Conservation (phyloP, 2,329 filamentous ascomycete genomes). For the Clonostachys solani region DNA sequence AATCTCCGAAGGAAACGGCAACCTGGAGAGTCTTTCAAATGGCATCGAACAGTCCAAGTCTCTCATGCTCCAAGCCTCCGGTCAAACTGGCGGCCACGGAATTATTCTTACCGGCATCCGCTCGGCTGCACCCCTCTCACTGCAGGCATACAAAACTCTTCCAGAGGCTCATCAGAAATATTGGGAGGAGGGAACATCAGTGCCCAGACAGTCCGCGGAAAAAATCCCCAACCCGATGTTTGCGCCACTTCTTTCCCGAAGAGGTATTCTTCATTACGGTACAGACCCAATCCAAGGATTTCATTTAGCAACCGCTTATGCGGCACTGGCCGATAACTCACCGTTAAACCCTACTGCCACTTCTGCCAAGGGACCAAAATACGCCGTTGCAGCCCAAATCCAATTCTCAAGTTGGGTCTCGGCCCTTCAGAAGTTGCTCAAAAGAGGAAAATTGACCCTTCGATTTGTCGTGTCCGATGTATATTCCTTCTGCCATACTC, state of each 20-base stretch:
- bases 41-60: conserved; percentile 11
- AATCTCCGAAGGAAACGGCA: conserved; percentile 10
- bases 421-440: conserved; percentile 26
- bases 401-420: conserved; percentile 42
- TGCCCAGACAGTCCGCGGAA: conserved; percentile 6
- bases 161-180: conserved; percentile 17
- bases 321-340: conserved; percentile 27
- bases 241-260: conserved; percentile 21
- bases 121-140: conserved; percentile 29
- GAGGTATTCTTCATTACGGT: conserved; percentile 37
- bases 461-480: conserved; percentile 44
- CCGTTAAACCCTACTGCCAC: conserved; percentile 22
- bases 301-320: conserved; percentile 47
- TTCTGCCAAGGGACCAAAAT: conserved; percentile 7
- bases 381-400: conserved; percentile 26
- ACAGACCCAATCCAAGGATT: conserved; percentile 50
- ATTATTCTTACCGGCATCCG: conserved; percentile 19
- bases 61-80: conserved; percentile 5
- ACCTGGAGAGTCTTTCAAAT: conserved; percentile 7
- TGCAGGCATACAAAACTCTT: conserved; percentile 14
- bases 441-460: conserved; percentile 24
- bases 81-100: too few species aligned
- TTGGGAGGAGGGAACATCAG: conserved; percentile 26
- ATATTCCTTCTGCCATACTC: conserved; percentile 44
- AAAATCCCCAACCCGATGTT: conserved; percentile 41